Percentiles rank a stretch among this genome's conserved stretches.
phyloP scores from a whole-genome alignment of 805 yeast genomes.

The Barnettozyma pratensis region DNA sequence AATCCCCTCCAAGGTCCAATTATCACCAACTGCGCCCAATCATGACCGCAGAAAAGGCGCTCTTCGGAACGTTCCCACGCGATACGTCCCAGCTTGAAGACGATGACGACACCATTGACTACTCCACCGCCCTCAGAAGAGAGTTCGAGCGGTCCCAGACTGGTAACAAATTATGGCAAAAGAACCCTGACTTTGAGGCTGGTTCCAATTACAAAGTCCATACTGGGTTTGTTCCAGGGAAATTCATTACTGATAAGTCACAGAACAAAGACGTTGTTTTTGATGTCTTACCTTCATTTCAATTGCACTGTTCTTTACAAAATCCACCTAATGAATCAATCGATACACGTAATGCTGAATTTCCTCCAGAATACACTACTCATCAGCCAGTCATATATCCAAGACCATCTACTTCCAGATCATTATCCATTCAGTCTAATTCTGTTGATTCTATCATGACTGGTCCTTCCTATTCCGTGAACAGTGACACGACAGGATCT shows the following conservation, averaged over 20 bases:
- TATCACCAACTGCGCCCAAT: neutral
- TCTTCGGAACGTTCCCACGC: neutral
- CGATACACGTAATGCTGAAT: slow-evolving; percentile 23
- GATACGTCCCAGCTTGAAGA: neutral
- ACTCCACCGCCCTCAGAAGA: slow-evolving; percentile 9
- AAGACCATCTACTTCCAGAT: neutral
- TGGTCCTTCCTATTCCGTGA: neutral
- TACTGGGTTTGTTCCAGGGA: slow-evolving; percentile 1
- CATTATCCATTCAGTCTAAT: neutral
- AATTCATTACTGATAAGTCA: slow-evolving; percentile 1
- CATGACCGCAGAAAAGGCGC: neutral
- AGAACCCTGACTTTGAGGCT: neutral
- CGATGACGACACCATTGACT: slow-evolving; percentile 8
- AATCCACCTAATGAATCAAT: slow-evolving; percentile 36
- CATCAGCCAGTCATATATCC: neutral
- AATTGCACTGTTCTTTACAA: slow-evolving; percentile 51
- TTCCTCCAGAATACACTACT: slow-evolving; percentile 30
- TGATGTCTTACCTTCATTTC: slow-evolving; percentile 65
- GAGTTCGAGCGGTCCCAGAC: slow-evolving; percentile 5
- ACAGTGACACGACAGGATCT: neutral
- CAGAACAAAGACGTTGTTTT: slow-evolving; percentile 23
- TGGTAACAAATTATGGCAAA: slow-evolving; percentile 1
- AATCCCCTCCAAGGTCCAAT: neutral
- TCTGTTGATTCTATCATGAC: neutral
- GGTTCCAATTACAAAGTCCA: slow-evolving; percentile 1